Evolutionary conservation across 2,329 filamentous ascomycete species (phyloP).

Genomic region (Fusarium clavum): DNA sequence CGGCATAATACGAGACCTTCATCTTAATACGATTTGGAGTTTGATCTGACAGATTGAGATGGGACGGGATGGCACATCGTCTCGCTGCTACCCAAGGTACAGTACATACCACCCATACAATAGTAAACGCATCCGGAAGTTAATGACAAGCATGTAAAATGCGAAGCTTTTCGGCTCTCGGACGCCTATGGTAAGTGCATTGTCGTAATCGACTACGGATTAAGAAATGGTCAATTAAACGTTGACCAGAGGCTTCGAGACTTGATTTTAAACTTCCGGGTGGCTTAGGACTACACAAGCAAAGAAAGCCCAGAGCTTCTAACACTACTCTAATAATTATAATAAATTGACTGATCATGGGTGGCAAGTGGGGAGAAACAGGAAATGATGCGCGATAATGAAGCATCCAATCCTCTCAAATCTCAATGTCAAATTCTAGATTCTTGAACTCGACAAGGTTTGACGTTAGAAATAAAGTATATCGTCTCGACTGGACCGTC

Average conservation of each 20-base stretch:
- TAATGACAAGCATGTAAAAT: neutral
- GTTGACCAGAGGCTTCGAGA: conserved; percentile 2
- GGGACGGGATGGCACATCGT: conserved; percentile 8
- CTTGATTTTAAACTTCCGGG: conserved; percentile 27
- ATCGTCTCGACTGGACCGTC: conserved; percentile 11
- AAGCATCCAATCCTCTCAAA: neutral
- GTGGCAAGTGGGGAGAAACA: conserved; percentile 1
- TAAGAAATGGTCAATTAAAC: conserved; percentile 2
- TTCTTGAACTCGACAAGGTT: conserved; percentile 27
- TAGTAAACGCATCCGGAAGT: conserved; percentile 35
- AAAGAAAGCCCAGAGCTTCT: conserved; percentile 5
- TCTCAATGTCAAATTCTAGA: neutral
- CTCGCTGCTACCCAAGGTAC: neutral
- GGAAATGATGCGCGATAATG: conserved; percentile 25
- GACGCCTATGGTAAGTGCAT: conserved; percentile 26
- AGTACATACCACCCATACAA: neutral
- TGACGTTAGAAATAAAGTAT: conserved; percentile 20
- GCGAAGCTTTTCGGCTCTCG: conserved; percentile 11
- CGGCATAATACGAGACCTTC: conserved; percentile 23
- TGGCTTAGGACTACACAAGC: conserved; percentile 26
- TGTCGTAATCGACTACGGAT: conserved; percentile 4
- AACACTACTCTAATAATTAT: conserved; percentile 10
- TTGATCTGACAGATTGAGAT: neutral
- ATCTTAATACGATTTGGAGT: conserved; percentile 13
- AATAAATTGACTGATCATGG: conserved; percentile 1